Percentiles rank a stretch among this genome's conserved stretches.
These are phyloP conservation scores for Aspergillus sclerotialis DNA, from an alignment of 2,329 filamentous ascomycete genomes.

Conservation along the genomic window DNA sequence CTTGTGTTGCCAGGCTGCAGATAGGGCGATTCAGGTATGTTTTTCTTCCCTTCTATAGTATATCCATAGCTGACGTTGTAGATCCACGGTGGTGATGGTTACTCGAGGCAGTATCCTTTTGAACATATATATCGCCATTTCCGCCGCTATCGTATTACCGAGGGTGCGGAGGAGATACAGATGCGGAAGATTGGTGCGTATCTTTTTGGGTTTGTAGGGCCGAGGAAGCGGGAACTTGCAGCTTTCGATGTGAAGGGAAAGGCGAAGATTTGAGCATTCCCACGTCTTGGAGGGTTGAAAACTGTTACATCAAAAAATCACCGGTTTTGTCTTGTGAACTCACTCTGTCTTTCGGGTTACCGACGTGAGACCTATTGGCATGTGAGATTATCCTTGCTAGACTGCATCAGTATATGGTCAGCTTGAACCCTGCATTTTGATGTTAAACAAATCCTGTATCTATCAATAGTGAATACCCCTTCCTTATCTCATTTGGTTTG, in stretches of 20 bases:
- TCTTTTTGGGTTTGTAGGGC: conserved; percentile 43
- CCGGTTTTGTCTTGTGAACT: no score
- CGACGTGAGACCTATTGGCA: no score
- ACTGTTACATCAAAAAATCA: no score
- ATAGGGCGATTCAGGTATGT: conserved; percentile 53
- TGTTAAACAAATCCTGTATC: no score
- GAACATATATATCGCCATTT: conserved; percentile 62
- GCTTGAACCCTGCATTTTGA: no score
- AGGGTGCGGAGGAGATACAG: conserved; percentile 60
- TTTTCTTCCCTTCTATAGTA: neutral
- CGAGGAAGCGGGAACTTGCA: neutral
- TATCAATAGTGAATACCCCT: no score
- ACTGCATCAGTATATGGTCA: no score
- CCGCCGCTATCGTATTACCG: conserved; percentile 56
- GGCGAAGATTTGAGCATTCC: neutral
- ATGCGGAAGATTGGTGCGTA: conserved; percentile 59
- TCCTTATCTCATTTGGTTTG: no score
- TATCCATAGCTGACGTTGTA: conserved; percentile 2
- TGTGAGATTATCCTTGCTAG: no score
- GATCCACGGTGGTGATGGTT: conserved; percentile 53
- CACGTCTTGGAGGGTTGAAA: no score
- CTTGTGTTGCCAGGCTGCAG: conserved; percentile 54
- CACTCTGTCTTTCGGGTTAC: no score
- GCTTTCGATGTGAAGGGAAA: neutral
- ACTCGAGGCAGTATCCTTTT: conserved; percentile 53